Base-by-base conservation (phyloP, 2,329 filamentous ascomycete genomes). In the Pezicula carpinea region DNA sequence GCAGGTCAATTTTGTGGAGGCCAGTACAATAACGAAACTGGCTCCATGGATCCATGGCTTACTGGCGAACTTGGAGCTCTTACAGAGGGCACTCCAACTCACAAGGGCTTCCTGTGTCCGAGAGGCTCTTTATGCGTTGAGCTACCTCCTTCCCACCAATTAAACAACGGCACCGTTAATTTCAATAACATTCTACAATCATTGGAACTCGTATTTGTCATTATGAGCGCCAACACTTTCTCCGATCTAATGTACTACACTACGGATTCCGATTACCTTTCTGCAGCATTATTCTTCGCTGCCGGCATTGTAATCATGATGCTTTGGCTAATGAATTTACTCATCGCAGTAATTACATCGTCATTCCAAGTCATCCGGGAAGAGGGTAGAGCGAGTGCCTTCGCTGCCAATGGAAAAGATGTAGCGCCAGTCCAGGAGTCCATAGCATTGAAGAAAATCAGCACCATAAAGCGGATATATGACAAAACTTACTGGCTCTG, bases 171-270 rank as follows among this genome's bases (percentile, higher is more conserved):
- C 43, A 99, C 93, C 0, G 79, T 96, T 59, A 95, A 85, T 64
- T 99, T 97, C 62, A 93, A 99, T 71, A 92, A 97, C 63, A 95
- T 99, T 34, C 69, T 89, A 23, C 84, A 97, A 54, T 96, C 91
- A 0, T 70, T 97, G 44, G 90, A 99, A 68, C 74, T 97, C 48
- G 91, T 99, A 2, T 99, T 99, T 62, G 89, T 99, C 43, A 85
- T 99, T 62, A 99, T 99, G 89, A 96, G 89, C 59, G 92, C 90
- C 41, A 99, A 99, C 64, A 99, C 93, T 0, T 99, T 95, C 67
- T 87, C 89, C 1, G 89, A 97, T 66, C 71, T 97, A 44, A 89
- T 99, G 74, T 99, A 99, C 66, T 87, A 89, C 58, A 90, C 92
- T 4, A 90, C 87, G 44, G 83, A 95, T 60, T 95, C 89, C 21